Conservation (phyloP, 768 basidiomycete species). For the Chlorophyllum brunneum region DNA sequence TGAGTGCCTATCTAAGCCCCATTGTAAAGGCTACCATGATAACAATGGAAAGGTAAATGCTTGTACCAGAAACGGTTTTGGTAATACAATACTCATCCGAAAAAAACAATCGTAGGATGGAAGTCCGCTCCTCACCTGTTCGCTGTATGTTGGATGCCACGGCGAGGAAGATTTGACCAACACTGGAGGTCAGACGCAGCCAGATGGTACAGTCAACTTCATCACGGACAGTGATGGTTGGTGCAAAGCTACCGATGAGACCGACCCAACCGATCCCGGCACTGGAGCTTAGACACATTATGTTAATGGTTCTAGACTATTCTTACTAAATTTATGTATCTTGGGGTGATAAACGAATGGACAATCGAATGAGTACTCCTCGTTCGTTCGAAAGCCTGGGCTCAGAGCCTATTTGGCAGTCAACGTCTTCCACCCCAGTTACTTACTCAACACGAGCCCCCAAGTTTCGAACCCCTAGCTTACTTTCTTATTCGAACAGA, state of each 20-base stretch:
- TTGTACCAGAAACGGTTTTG: neutral
- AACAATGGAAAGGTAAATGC: conserved; percentile 38
- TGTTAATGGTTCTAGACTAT: neutral
- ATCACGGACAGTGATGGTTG: conserved; percentile 41
- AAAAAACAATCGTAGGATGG: conserved; percentile 25
- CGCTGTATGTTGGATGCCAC: conserved; percentile 39
- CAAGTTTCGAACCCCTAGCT: neutral
- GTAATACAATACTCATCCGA: neutral
- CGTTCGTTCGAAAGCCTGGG: neutral
- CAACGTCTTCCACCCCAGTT: neutral
- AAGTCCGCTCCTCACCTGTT: conserved; percentile 40
- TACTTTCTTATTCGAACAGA: neutral
- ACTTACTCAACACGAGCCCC: neutral
- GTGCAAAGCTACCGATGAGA: conserved; percentile 27
- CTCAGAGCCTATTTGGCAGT: neutral
- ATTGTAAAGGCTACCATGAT: conserved; percentile 36
- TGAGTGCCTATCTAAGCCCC: neutral
- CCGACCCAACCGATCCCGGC: conserved; percentile 5
- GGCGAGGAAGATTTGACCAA: conserved; percentile 33
- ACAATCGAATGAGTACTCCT: neutral
- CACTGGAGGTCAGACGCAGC: conserved; percentile 40
- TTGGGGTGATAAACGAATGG: neutral
- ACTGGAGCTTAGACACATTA: neutral
- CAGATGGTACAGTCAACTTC: conserved; percentile 37
- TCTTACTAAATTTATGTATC: neutral